Conservation (phyloP, 495 filamentous ascomycete genomes). For the Annulohypoxylon maeteangense region DNA sequence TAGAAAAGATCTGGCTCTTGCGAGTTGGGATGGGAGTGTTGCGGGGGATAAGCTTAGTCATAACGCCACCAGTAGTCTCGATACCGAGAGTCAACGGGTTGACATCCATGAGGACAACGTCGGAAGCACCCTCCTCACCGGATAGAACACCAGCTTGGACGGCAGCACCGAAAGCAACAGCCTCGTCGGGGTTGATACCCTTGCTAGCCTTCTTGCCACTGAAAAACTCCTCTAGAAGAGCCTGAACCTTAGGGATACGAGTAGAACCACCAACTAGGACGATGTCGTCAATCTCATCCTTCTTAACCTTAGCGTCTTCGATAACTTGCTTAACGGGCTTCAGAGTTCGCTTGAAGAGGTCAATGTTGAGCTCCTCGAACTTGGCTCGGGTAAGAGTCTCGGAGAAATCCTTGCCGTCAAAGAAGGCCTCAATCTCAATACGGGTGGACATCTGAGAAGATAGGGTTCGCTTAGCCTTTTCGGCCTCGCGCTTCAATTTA, state of each 20-base stretch:
- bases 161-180: constrained; percentile 95
- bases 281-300: constrained; percentile 86
- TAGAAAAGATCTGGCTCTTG: constrained; percentile 98
- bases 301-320: constrained; percentile 91
- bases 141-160: constrained; percentile 97
- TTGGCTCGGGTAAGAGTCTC: constrained; percentile 98
- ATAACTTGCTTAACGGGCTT: constrained; percentile 99
- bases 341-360: constrained; percentile 98
- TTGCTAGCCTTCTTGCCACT: constrained; percentile 94
- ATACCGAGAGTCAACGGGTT: constrained; percentile 98
- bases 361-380: constrained; percentile 98
- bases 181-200: constrained; percentile 98
- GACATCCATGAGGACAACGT: constrained; percentile 95
- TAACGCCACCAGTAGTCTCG: constrained; percentile 97
- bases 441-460: constrained; percentile 98
- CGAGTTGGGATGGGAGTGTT: constrained; percentile 96
- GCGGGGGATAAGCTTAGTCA: constrained; percentile 96
- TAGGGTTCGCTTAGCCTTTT: constrained; percentile 99
- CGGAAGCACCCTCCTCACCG: constrained; percentile 80
- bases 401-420: constrained; percentile 96
- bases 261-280: constrained; percentile 92
- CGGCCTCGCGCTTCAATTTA: constrained; percentile 99
- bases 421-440: constrained; percentile 98
- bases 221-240: constrained; percentile 96
- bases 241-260: constrained; percentile 96